Evolutionary conservation across 371 early-diverging fungal genomes (phyloP), one percentile per base, ranked within the genome.

Genomic region (Mucor velutinosus): DNA sequence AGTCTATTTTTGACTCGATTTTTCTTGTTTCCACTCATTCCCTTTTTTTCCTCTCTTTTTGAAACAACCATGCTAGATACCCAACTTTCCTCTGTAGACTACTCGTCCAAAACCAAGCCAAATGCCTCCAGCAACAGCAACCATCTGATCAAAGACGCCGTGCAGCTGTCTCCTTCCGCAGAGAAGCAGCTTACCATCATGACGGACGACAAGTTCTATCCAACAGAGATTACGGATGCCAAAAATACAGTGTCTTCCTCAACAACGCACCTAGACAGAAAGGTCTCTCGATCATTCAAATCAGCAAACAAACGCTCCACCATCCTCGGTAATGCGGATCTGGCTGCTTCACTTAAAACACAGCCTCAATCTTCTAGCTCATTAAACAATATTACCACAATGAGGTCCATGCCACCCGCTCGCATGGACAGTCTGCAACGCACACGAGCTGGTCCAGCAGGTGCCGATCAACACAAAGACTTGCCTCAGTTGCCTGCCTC

Each of bases 221-320:
- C 85, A 0, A 79, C 82, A 10, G 80, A 86, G 51, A 82, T 84
- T 17, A 73, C 74, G 19, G 88, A 89, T 60, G 81, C 85, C n/a
- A 70, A 32, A 25, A 53, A 53, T 3, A 53, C 60, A 77, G 77
- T 65, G 75, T 81, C 51, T 76, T 85, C 43, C 6, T 79, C 82
- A 12, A 82, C 87, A 10, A 82, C 85, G 1, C 82, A 84, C 45
- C 63, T 88, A 27, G 88, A 89, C 55, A 77, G 87, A 10, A 88
- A 89, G 58, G 77, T 89, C 39, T 87, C 89, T 0, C 77, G 82
- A 14, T 89, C 90, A 7, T 86, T 82, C 53, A 82, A 86, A 47
- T 67, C 84, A n/a, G 85, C 87, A 7, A 81, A 81, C 61, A 73
- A 69, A 62, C 74, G 87, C 41, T 84, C 83, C 7, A 87, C 86